A percentile compares a stretch with the other conserved stretches of the same genome.
Evolutionary conservation across 306 rosid genomes (phyloP).

Genomic region (Acacia confusa): DNA sequence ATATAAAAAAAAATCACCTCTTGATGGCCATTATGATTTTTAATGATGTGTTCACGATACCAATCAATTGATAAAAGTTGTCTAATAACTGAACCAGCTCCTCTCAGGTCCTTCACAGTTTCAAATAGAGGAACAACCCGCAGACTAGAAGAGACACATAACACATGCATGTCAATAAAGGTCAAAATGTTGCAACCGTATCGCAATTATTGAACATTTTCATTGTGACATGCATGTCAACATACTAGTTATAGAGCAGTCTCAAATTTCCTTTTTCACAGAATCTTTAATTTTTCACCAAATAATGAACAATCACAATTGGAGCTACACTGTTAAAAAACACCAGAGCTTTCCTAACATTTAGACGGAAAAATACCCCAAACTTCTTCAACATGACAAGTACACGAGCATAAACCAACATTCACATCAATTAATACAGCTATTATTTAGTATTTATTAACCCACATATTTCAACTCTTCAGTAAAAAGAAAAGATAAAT

Average conservation of each 20-base stretch:
- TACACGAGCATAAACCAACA: neutral
- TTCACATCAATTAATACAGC: neutral
- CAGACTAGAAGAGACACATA: constrained; percentile 48
- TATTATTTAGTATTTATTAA: neutral
- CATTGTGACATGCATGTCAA: neutral
- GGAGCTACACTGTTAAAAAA: neutral
- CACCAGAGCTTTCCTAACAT: neutral
- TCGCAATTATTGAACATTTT: neutral
- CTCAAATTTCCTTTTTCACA: neutral
- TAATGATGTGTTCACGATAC: constrained; percentile 76
- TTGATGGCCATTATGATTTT: constrained; percentile 81
- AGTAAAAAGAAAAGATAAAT: constrained; percentile 1
- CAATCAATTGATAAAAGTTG: constrained; percentile 83
- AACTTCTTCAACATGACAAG: constrained; percentile 9
- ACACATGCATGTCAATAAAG: constrained; percentile 21
- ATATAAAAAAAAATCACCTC: constrained; percentile 59
- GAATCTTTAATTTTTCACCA: constrained; percentile 16
- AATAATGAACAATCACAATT: neutral
- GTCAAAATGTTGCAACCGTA: constrained; percentile 4
- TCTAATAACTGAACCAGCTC: constrained; percentile 83
- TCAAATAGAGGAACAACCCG: constrained; percentile 96
- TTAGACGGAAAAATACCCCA: neutral
- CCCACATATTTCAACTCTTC: constrained; percentile 15
- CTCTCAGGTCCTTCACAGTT: constrained; percentile 90
- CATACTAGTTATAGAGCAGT: constrained; percentile 7